Conservation (phyloP, 2,329 filamentous ascomycete genomes). For the Exutisphaerella laricina region DNA sequence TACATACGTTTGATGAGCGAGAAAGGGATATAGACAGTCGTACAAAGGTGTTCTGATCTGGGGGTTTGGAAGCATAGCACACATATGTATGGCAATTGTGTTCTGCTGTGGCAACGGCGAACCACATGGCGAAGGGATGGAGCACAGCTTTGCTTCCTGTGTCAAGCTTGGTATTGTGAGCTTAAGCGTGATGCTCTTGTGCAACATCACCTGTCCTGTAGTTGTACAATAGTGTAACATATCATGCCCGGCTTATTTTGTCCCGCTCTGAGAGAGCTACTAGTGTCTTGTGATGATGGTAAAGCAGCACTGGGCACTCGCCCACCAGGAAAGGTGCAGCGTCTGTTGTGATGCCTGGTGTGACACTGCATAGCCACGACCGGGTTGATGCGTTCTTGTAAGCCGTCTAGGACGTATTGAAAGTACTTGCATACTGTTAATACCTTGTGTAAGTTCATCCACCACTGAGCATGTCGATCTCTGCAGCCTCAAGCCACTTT, state of each 20-base stretch:
- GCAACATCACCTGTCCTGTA: neutral
- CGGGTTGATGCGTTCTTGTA: no score
- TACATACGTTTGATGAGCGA: neutral
- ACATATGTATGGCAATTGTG: conserved; percentile 1
- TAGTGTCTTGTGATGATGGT: no score
- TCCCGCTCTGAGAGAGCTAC: no score
- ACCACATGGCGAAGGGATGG: conserved; percentile 10
- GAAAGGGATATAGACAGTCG: neutral
- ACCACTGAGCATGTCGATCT: conserved; percentile 37
- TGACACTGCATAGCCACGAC: no score
- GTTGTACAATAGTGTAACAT: neutral
- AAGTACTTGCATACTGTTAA: no score
- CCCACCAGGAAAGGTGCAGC: no score
- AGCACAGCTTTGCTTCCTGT: conserved; percentile 9
- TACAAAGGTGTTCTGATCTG: neutral
- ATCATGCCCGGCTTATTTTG: no score
- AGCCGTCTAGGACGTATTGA: no score
- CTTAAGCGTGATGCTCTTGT: conserved; percentile 8
- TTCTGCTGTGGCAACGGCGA: neutral
- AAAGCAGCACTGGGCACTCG: no score
- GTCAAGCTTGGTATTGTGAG: conserved; percentile 9
- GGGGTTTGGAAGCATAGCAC: neutral
- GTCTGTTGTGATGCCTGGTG: no score
- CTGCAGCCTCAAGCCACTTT: conserved; percentile 45
- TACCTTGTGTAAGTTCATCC: conserved; percentile 3